phyloP scores from a whole-genome alignment of 2,329 filamentous ascomycete species.

The Fusarium pilosicola region DNA sequence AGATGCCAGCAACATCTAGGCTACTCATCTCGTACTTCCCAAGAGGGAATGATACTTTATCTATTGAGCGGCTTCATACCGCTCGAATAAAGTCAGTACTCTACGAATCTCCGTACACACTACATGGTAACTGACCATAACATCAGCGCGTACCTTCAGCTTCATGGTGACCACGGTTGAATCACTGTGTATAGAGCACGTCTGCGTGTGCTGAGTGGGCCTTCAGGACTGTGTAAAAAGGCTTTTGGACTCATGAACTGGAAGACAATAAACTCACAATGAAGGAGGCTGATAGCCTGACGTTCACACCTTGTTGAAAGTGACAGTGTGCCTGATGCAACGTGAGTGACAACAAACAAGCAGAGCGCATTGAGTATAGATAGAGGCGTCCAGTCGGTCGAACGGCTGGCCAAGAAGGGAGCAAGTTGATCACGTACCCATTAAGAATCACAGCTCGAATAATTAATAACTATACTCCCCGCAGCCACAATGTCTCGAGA shows the following conservation, averaged over 20 bases:
- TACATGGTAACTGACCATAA: no score
- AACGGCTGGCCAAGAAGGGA: background rate
- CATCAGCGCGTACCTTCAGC: no score
- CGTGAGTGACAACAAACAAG: accelerated
- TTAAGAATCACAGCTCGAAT: accelerated
- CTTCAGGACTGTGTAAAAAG: accelerated
- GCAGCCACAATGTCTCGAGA: background rate
- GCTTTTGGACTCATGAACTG: no score
- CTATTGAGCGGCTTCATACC: background rate
- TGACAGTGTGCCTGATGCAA: background rate
- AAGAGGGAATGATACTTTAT: background rate
- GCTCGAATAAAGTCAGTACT: no score
- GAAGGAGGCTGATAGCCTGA: background rate
- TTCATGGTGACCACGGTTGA: background rate
- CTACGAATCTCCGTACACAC: no score
- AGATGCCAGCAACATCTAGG: background rate
- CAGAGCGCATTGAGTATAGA: background rate
- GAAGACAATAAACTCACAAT: background rate
- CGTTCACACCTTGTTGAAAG: no score
- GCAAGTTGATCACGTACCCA: background rate
- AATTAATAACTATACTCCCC: accelerated
- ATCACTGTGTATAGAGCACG: background rate
- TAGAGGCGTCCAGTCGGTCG: no score
- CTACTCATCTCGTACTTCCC: background rate
- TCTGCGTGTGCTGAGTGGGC: accelerated